phyloP scores from a whole-genome alignment of 2,329 filamentous ascomycete genomes.

The Fusarium chaquense region DNA sequence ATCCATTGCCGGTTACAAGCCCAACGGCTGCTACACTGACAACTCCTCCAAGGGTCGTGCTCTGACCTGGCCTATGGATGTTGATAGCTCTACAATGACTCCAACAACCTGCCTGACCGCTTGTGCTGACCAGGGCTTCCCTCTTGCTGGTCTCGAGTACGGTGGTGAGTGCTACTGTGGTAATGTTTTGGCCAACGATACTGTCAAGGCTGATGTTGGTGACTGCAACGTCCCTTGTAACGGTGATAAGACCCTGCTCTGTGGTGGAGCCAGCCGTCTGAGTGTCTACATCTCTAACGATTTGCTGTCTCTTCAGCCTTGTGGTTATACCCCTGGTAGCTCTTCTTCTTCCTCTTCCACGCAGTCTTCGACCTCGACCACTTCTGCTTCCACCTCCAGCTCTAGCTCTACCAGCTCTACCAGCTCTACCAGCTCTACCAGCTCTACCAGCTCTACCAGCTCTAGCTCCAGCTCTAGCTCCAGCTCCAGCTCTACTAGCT shows the following conservation, averaged over 20 bases:
- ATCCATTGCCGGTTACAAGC: conserved; percentile 64
- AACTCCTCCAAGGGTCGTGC: conserved; percentile 57
- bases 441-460: no score
- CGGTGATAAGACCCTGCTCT: conserved; percentile 58
- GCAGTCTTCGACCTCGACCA: conserved; percentile 27
- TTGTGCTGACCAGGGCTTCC: conserved; percentile 59
- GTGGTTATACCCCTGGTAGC: conserved; percentile 52
- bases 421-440: neutral
- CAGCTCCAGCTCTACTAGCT: no score
- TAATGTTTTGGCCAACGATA: conserved; percentile 64
- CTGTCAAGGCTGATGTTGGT: conserved; percentile 50
- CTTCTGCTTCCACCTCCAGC: conserved; percentile 6
- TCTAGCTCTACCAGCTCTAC: conserved; percentile 4
- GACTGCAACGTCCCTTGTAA: conserved; percentile 66
- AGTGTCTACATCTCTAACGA: conserved; percentile 62
- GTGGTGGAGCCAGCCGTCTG: conserved; percentile 58
- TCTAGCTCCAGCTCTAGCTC: neutral
- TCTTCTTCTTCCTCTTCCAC: conserved; percentile 4
- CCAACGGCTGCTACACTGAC: conserved; percentile 72
- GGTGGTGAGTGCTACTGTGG: conserved; percentile 64
- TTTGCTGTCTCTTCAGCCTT: conserved; percentile 64
- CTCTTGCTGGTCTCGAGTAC: conserved; percentile 63
- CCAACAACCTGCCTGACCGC: conserved; percentile 57
- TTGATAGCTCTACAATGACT: conserved; percentile 55
- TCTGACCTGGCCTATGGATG: conserved; percentile 58